A percentile compares a stretch with the other conserved stretches of the same genome.
Evolutionary conservation across 1,139 yeast species (phyloP).

Genomic region (Blastobotrys proliferans): DNA sequence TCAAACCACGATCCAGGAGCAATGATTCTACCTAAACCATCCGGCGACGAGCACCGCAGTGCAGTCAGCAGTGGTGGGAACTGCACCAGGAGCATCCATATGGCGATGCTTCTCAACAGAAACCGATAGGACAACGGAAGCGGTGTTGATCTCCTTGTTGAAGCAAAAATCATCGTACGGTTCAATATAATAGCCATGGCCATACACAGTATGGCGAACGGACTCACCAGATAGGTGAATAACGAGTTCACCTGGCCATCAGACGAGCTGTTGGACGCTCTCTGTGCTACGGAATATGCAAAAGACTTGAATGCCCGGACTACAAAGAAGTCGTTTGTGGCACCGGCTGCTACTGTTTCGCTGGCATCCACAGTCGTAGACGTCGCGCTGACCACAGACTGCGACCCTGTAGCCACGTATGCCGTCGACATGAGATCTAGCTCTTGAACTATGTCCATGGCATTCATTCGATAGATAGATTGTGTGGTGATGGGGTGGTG

Average conservation of each 20-base stretch:
- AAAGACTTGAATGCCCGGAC: conserved; percentile 21
- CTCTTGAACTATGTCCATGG: conserved; percentile 14
- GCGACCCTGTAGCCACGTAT: neutral
- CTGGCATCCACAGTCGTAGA: neutral
- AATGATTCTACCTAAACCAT: conserved; percentile 17
- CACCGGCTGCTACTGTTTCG: neutral
- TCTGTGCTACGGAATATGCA: conserved; percentile 22
- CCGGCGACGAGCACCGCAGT: conserved; percentile 32
- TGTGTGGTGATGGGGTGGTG: too few species aligned
- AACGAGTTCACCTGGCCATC: conserved; percentile 23
- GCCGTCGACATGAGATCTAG: conserved; percentile 8
- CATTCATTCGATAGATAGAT: conserved; percentile 7
- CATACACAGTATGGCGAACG: conserved; percentile 53
- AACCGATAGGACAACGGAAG: conserved; percentile 29
- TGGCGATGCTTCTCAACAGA: conserved; percentile 39
- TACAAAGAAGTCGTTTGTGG: conserved; percentile 18
- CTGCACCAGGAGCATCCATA: conserved; percentile 37
- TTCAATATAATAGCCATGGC: conserved; percentile 62
- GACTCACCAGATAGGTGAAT: conserved; percentile 42
- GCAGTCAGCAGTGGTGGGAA: conserved; percentile 40
- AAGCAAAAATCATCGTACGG: conserved; percentile 63
- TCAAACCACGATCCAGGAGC: too few species aligned
- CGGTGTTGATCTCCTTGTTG: conserved; percentile 45
- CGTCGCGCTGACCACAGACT: neutral
- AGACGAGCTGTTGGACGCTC: conserved; percentile 25